These are phyloP conservation scores for Puccinellia tenuiflora DNA, from an alignment of 176 grass and related monocot genomes.

Conservation along the genomic window DNA sequence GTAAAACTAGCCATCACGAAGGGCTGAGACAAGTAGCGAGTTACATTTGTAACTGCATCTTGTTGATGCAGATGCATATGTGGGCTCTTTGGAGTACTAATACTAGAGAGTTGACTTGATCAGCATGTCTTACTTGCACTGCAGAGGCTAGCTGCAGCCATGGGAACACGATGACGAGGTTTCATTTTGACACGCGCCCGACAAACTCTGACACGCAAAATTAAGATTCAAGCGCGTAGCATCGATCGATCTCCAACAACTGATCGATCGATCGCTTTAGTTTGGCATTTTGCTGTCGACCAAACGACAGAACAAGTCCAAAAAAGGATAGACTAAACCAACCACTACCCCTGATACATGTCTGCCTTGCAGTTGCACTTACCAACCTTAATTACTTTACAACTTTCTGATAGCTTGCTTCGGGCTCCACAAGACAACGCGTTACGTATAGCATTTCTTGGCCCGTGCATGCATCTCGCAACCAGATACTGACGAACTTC, in stretches of 20 bases:
- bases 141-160: not conserved
- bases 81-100: too few relatives aligned
- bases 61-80: too few relatives aligned
- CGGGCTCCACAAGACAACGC: not conserved
- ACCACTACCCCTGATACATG: not conserved
- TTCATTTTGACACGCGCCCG: too few relatives aligned
- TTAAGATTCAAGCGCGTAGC: not conserved
- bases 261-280: not conserved
- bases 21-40: too few relatives aligned
- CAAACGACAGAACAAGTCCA: constrained; percentile 1
- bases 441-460: not conserved
- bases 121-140: not conserved
- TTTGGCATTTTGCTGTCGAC: constrained; percentile 35
- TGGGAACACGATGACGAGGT: not conserved
- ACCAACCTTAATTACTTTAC: not conserved
- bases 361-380: not conserved
- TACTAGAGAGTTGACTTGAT: not conserved
- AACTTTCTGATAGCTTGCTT: not conserved
- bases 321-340: constrained; percentile 1
- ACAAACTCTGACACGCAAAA: not conserved
- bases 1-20: too few relatives aligned
- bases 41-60: too few relatives aligned
- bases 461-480: not conserved
- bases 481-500: not conserved
- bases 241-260: not conserved